Base-by-base conservation (phyloP, 1,139 yeast species). In the Yamadazyma trypodendri region DNA sequence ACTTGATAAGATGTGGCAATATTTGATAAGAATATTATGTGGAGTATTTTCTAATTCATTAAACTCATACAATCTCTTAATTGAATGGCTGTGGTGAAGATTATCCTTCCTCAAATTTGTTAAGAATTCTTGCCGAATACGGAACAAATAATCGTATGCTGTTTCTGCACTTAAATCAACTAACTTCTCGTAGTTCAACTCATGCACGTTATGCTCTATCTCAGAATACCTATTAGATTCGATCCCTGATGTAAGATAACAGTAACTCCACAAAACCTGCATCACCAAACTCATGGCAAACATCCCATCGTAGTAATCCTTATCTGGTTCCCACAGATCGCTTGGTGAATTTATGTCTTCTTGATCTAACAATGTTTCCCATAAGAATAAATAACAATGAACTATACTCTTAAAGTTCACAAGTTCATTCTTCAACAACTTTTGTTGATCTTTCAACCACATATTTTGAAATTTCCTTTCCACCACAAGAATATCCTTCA, bases 321-420 rank as follows among this genome's bases (percentile, higher is more conserved):
- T 66, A 22, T 58, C 56, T 4, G 64, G 50, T 7, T 36, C 28
- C 44, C 51, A 43, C 12, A 40, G 43, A 18, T 42, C 42, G 28
- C 54, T 60, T 3, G 29, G 12, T 43, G 65, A 65, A 41, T 60
- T 61, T 31, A 79, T 76, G 4, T 32, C 35, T 7, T 38, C 40
- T 32, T 70, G 58, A 17, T 41, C 42, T 31, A 82, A 58, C 61
- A 81, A 73, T 55, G 79, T 68, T 43, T 81, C 84, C 75, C 84
- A 81, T 16, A 81, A 55, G 31, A 78, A 63, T 51, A 80, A 62
- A 51, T 77, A 81, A 42, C 85, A 80, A 54, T 81, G 86, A 6
- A 82, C 64, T n/a, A 81, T 77, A 32, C 79, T 54, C 25, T 70
- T 58, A 27, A 61, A 44, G 43, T 68, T 68, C 16, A 64, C 56